Evolutionary conservation across 1,139 yeast species (phyloP), one percentile per base, ranked within the genome.

Genomic region (Suhomyces chickasaworum): DNA sequence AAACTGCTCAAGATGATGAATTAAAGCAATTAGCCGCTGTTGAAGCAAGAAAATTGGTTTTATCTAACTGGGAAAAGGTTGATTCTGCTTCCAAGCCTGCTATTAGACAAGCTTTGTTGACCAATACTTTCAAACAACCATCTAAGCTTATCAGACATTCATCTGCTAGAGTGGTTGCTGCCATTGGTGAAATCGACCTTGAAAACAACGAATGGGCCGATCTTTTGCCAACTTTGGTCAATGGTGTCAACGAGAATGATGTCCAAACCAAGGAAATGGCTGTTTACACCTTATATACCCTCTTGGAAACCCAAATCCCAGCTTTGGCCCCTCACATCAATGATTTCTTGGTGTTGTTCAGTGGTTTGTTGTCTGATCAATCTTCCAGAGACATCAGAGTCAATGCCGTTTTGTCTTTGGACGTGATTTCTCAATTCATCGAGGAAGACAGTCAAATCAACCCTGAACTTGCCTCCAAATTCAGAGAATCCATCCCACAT

Each of bases 1-100:
- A 87, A 67, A 76, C 77, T 55, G 80, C 83, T 53, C 71, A 74
- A 35, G 82, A 81, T 55, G 81, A 77, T 50, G 82, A 83, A 57
- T 66, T 87, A 56, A 81, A 79, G 63, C 97, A 90, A 68, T 77
- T 93, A 54, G 96, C 98, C 15, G 96, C 97, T 52, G 97, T 93
- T 50, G 99, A 93, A 70, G 91, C 91, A 37, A 83, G 97, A 71
- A 93, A 95, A 68, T 80, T 87, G 62, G 83, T 89, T 42, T 61
- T 78, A 44, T 75, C 78, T 54, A 83, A 83, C 61, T 93, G 99
- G 99, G 81, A 75, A 34, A 55, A 64, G 25, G 63, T 81, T 42
- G 86, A 84, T 57, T 79, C 68, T 21, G 57, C 75, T 7, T 62
- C 80, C 48, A 83, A 83, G 66, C 72, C 77, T 37, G 75, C 76